Percentiles rank a stretch among this genome's conserved stretches.
Evolutionary conservation across 2,329 filamentous ascomycete genomes (phyloP).

Genomic region (Colletotrichum sp.): DNA sequence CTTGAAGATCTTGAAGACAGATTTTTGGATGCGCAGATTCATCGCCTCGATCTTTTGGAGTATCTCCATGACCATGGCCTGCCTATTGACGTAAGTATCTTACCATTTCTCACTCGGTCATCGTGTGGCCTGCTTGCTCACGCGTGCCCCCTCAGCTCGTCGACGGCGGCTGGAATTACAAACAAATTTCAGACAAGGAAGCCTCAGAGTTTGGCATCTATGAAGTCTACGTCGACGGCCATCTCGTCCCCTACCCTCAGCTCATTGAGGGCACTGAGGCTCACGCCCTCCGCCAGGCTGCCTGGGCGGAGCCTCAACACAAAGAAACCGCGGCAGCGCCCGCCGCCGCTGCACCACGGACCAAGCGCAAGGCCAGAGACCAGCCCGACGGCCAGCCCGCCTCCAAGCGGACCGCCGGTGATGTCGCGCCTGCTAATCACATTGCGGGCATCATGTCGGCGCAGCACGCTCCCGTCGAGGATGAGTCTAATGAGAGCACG

Average conservation of each 20-base stretch:
- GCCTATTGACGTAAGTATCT: constrained; percentile 53
- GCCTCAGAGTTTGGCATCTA: constrained; percentile 50
- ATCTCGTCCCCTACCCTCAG: constrained; percentile 50
- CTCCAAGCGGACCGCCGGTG: constrained; percentile 50
- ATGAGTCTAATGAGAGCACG: constrained; percentile 32
- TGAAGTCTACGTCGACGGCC: constrained; percentile 42
- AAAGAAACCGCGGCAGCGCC: constrained; percentile 1
- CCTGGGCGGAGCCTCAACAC: constrained; percentile 16
- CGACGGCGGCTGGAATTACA: constrained; percentile 51
- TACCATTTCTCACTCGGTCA: not conserved
- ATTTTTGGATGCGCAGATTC: constrained; percentile 51
- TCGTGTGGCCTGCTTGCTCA: constrained; percentile 21
- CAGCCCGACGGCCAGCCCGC: constrained; percentile 54
- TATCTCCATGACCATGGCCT: constrained; percentile 47
- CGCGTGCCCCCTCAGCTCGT: constrained; percentile 34
- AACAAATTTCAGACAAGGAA: constrained; percentile 48
- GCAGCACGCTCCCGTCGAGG: constrained; percentile 26
- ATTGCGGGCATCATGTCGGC: constrained; percentile 36
- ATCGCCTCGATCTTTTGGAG: constrained; percentile 50
- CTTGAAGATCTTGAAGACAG: constrained; percentile 42
- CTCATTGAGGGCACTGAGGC: constrained; percentile 44
- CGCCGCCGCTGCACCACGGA: constrained; percentile 6
- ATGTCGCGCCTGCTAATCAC: constrained; percentile 22
- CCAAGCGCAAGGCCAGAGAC: constrained; percentile 57
- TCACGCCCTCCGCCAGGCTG: constrained; percentile 15